A percentile compares a stretch with the other conserved stretches of the same genome.
These are phyloP conservation scores for Apostasia shenzhenica DNA, from an alignment of 106 monocot species.

Conservation along the genomic window DNA sequence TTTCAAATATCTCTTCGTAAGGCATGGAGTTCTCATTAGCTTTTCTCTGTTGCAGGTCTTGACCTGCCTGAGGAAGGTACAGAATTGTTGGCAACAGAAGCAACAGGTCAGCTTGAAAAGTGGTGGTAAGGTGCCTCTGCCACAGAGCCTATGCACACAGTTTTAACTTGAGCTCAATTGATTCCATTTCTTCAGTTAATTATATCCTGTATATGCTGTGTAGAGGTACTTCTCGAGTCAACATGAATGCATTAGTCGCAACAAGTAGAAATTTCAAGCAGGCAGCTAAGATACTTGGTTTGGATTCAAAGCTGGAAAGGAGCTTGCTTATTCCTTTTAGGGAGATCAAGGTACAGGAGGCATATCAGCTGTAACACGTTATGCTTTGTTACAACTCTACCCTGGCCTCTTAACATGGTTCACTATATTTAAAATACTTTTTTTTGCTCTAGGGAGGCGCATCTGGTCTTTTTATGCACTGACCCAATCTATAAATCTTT, in stretches of 20 bases:
- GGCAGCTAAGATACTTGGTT: constrained; percentile 76
- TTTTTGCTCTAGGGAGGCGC: no score
- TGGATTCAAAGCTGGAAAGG: constrained; percentile 84
- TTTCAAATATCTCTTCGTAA: background rate
- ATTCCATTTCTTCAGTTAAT: background rate
- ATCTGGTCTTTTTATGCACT: no score
- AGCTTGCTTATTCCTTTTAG: constrained; percentile 91
- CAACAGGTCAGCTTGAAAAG: background rate
- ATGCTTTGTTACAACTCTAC: no score
- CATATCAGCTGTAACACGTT: background rate
- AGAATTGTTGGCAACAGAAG: background rate
- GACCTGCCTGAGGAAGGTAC: background rate
- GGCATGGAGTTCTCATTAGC: no score
- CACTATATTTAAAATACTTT: no score
- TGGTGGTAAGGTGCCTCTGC: no score
- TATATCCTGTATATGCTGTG: background rate
- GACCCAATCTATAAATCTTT: no score
- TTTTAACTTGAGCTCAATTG: background rate
- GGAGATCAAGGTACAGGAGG: constrained; percentile 77
- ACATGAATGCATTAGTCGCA: constrained; percentile 86
- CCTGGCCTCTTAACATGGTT: background rate
- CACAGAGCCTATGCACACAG: background rate
- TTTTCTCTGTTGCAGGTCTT: background rate
- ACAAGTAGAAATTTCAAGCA: constrained; percentile 89
- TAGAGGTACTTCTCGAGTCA: background rate